These are phyloP conservation scores for Heterobasidion parviporum DNA, from an alignment of 1,284 basidiomycete genomes.

Conservation along the genomic window DNA sequence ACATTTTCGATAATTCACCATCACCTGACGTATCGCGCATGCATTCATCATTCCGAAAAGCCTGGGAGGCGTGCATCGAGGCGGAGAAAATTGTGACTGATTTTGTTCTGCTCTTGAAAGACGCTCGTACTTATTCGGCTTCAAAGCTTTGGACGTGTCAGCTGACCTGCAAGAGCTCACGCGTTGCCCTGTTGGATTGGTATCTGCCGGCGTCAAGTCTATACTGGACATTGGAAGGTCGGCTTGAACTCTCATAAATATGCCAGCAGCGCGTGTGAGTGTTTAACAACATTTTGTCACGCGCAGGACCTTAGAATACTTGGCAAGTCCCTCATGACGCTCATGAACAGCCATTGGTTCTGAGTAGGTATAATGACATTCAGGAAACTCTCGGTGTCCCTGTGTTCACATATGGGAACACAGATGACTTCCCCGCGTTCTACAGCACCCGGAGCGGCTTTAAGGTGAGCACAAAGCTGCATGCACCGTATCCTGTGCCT, in stretches of 20 bases:
- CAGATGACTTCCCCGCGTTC: constrained; percentile 89
- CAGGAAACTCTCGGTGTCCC: constrained; percentile 96
- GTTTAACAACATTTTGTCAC: constrained; percentile 6
- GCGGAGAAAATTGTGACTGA: constrained; percentile 72
- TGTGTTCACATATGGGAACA: constrained; percentile 73
- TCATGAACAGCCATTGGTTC: neutral
- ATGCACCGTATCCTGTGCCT: neutral
- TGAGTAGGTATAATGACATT: neutral
- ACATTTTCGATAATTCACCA: neutral
- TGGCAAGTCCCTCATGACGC: constrained; percentile 39
- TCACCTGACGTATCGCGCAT: neutral
- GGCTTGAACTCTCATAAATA: neutral
- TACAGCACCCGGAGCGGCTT: constrained; percentile 83
- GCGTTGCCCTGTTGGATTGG: constrained; percentile 80
- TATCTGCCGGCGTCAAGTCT: constrained; percentile 93
- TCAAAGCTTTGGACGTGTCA: constrained; percentile 87
- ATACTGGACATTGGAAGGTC: constrained; percentile 89
- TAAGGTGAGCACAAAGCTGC: constrained; percentile 38
- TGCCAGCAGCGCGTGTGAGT: neutral
- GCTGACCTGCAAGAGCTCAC: constrained; percentile 84
- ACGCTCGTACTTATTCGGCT: neutral
- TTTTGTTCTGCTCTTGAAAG: constrained; percentile 4
- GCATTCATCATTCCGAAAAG: constrained; percentile 26
- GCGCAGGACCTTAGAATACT: constrained; percentile 85
- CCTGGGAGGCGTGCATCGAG: constrained; percentile 89